Evolutionary conservation across 2,329 filamentous ascomycete genomes (phyloP).

Genomic region (Pseudogymnoascus sp.): DNA sequence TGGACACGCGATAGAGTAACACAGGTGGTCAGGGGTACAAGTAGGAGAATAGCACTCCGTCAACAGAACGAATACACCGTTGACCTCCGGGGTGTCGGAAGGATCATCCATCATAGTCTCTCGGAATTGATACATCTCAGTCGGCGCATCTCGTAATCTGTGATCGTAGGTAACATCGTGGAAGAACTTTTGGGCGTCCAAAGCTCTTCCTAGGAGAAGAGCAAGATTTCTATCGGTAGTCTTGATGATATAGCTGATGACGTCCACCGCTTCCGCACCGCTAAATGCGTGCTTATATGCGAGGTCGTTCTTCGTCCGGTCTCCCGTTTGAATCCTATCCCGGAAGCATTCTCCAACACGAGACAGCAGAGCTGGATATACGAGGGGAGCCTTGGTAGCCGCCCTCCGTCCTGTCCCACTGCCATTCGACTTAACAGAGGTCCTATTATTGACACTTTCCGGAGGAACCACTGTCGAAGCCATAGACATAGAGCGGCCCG

Average conservation of each 20-base stretch:
- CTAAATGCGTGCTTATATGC: constrained; percentile 97
- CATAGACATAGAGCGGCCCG: constrained; percentile 76
- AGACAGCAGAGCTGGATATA: constrained; percentile 91
- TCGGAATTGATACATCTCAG: constrained; percentile 93
- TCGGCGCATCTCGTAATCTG: constrained; percentile 82
- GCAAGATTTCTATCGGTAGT: constrained; percentile 94
- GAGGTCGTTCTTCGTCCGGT: constrained; percentile 91
- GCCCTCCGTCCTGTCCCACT: constrained; percentile 22
- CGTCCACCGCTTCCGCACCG: constrained; percentile 88
- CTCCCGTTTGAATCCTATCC: constrained; percentile 74
- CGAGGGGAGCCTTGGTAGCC: constrained; percentile 61
- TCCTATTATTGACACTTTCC: constrained; percentile 36
- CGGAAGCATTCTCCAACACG: constrained; percentile 87
- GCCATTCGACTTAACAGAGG: constrained; percentile 26
- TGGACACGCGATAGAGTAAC: constrained; percentile 96
- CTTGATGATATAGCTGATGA: constrained; percentile 93
- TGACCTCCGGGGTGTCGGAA: constrained; percentile 66
- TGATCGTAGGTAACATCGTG: constrained; percentile 99
- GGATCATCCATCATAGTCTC: constrained; percentile 80
- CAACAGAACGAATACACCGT: constrained; percentile 91
- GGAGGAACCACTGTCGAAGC: constrained; percentile 68
- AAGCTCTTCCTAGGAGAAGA: constrained; percentile 75
- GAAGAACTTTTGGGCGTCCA: constrained; percentile 98
- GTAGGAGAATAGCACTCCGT: constrained; percentile 98
- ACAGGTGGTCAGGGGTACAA: constrained; percentile 88